Percentiles rank a stretch among this genome's conserved stretches.
These are phyloP conservation scores for Lactifluus rugatus DNA, from an alignment of 768 basidiomycete genomes.

Conservation along the genomic window DNA sequence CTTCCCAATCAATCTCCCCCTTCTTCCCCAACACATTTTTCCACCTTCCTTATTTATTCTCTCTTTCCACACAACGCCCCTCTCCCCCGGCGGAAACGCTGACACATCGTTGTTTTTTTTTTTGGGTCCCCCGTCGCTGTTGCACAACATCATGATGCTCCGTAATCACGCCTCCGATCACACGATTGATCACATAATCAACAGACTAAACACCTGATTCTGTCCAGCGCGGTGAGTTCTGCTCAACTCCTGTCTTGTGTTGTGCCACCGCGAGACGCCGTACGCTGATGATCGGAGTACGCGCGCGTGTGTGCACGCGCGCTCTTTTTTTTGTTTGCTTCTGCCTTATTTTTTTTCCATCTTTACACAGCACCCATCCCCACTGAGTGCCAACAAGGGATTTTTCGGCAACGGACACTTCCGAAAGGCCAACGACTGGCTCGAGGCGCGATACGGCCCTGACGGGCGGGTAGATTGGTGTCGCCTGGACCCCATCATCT, in stretches of 20 bases:
- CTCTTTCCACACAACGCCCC: too few relatives aligned
- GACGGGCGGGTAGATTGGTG: conserved; percentile 72
- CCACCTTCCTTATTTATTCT: too few relatives aligned
- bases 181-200: not conserved
- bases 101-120: too few relatives aligned
- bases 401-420: conserved; percentile 91
- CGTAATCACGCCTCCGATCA: not conserved
- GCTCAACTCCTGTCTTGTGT: not conserved
- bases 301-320: not conserved
- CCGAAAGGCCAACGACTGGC: conserved; percentile 78
- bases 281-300: conserved; percentile 9
- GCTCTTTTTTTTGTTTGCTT: too few relatives aligned
- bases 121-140: too few relatives aligned
- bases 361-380: conserved; percentile 92
- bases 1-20: too few relatives aligned
- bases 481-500: conserved; percentile 28
- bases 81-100: too few relatives aligned
- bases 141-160: not conserved
- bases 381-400: conserved; percentile 64
- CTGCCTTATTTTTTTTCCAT: not conserved
- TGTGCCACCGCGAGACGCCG: not conserved
- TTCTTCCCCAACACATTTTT: too few relatives aligned
- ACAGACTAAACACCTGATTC: conserved; percentile 77
- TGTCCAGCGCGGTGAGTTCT: conserved; percentile 58
- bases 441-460: conserved; percentile 65